A percentile compares a stretch with the other conserved stretches of the same genome.
Evolutionary conservation across 306 rosid species (phyloP).

Genomic region (Rubus parviflorus): DNA sequence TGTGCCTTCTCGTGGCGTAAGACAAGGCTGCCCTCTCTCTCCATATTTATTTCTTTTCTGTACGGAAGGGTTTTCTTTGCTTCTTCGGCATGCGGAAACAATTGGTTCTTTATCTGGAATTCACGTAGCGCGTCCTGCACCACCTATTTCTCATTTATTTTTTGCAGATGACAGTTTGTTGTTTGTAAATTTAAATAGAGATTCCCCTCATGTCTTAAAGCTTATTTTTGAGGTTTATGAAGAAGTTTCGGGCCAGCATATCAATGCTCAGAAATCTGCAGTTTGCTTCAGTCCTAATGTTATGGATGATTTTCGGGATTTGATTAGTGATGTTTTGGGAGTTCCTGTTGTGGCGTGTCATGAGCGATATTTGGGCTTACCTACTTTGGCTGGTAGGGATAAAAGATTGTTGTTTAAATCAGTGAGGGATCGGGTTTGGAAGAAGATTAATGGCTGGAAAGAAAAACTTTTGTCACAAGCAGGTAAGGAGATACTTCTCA

Average conservation of each 20-base stretch:
- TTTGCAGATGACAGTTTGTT: too few relatives aligned
- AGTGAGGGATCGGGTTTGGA: background rate
- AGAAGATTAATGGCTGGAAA: background rate
- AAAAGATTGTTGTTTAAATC: background rate
- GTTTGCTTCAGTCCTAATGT: background rate
- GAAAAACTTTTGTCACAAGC: background rate
- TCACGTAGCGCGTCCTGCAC: too few relatives aligned
- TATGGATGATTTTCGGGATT: fast-evolving
- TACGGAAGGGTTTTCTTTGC: too few relatives aligned
- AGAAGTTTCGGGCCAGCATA: background rate
- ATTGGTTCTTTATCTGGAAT: too few relatives aligned
- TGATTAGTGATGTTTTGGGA: background rate
- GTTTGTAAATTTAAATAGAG: too few relatives aligned
- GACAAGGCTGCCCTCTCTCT: too few relatives aligned
- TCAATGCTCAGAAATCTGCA: background rate
- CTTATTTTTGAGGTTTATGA: background rate
- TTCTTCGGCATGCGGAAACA: too few relatives aligned
- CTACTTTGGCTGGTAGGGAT: background rate
- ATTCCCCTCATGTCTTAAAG: too few relatives aligned
- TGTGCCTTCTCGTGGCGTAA: too few relatives aligned
- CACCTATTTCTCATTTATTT: too few relatives aligned
- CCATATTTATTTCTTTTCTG: too few relatives aligned
- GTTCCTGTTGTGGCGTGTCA: background rate
- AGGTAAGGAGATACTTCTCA: background rate
- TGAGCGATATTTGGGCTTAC: background rate